Evolutionary conservation across 805 yeast species (phyloP), one percentile per base, ranked within the genome.

Genomic region (Zygosaccharomyces kombuchaensis): DNA sequence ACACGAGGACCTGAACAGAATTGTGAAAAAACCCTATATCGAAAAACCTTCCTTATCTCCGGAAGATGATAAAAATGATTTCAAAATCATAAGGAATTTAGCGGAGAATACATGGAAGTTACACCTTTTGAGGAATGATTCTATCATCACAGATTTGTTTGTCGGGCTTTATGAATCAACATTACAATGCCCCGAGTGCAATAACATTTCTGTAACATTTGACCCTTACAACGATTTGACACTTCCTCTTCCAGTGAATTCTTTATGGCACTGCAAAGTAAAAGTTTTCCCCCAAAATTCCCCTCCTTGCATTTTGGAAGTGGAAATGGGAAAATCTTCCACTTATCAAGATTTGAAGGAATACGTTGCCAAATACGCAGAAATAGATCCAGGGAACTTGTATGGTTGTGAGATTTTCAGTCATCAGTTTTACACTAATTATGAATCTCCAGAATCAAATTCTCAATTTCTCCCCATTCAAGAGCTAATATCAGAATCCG

Each of bases 211-310:
- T 22, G 76, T 91, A 21, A 90, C 97, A 0, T 93, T 90, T 67
- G 99, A 91, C 63, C 98, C 99, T 0, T 91, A 81, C 60, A 87
- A 81, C 67, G 96, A 89, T 59, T 68, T 91, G 52, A 89, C 99
- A 0, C 68, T 91, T 36, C 98, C 98, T 0, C 70, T 91, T 19
- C 98, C 98, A 0, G 78, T 83, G 2, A 77, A 78, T 38, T 77
- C 81, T 40, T 71, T 75, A 39, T 90, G 97, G 96, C 67, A 70
- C 26, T 82, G 81, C 34, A 74, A 74, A 16, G 72, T 91, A 29
- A 70, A 76, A 1, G 67, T 87, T 13, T 75, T 89, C 26, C 81
- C 86, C n/a, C 75, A 78, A 30, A 62, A 68, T 14, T 77, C 81
- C 6, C 66, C 63, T 8, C 77, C 82, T 0, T 66, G 67, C 43